Percentiles rank a stretch among this genome's conserved stretches.
Conservation (phyloP, 208 protist genomes). For the Crithidia fasciculata region DNA sequence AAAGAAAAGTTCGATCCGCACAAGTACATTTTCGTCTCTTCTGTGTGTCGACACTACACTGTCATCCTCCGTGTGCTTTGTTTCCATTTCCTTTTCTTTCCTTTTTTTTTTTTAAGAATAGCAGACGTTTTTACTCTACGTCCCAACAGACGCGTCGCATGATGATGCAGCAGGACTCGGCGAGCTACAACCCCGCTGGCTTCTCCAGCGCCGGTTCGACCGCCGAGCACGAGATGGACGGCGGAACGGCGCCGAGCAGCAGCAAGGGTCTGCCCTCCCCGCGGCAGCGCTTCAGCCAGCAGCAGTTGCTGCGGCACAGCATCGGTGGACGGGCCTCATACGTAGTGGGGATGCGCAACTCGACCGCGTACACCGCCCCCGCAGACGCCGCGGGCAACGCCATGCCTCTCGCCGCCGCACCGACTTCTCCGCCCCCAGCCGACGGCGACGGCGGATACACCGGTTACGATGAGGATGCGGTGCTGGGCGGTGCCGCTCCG, state of each 20-base stretch:
- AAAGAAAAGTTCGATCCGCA: too few species aligned
- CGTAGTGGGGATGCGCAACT: conserved; percentile 25
- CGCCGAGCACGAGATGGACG: conserved; percentile 9
- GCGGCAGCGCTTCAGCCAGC: conserved; percentile 21
- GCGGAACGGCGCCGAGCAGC: not conserved
- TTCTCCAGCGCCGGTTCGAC: not conserved
- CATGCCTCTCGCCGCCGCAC: not conserved
- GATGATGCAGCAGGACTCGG: conserved; percentile 9
- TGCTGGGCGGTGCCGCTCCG: not conserved
- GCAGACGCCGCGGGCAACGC: not conserved
- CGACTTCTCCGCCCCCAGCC: not conserved
- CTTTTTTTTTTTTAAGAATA: not conserved
- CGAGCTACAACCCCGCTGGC: not conserved
- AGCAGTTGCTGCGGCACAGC: conserved; percentile 28
- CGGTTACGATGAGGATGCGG: not conserved
- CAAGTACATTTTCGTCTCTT: too few species aligned
- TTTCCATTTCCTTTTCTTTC: too few species aligned
- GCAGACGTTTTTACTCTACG: not conserved
- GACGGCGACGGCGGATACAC: not conserved
- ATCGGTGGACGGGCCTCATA: conserved; percentile 18
- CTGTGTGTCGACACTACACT: too few species aligned
- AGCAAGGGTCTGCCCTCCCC: not conserved
- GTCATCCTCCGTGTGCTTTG: too few species aligned
- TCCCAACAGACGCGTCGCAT: not conserved
- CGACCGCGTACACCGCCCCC: conserved; percentile 18